Base-by-base conservation (phyloP, 305 asterid species). In the Withania somnifera region DNA sequence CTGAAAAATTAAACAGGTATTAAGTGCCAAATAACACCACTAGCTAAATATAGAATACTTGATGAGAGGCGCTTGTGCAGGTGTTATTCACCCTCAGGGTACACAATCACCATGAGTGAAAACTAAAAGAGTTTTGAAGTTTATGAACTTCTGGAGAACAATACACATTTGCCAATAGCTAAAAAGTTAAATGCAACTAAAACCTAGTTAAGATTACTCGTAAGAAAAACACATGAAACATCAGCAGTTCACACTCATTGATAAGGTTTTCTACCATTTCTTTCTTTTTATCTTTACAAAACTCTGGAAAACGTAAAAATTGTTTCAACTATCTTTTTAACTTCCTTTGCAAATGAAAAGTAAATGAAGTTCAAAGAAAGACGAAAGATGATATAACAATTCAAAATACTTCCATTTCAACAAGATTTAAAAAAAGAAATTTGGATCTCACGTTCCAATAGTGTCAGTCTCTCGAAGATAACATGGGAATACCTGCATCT, bases 401-500 rank as follows among this genome's bases (percentile, higher is more conserved):
- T 47, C 13, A 73, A 22, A 42, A 0, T 13, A 24, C 9, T 45
- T 11, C 11, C 79, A 71, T 15, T 73, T 47, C 58, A 47, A 73
- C 60, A 45, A 45, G 15, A 45, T 11, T 14, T 14, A 20, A 71
- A 11, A 45, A 45, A 14, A 20, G 13, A 47, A 73, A 14, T 7
- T 24, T 45, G 15, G 78, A 52, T 63, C 51, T 26, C 47, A 15
- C 54, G 38, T 10, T 64, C 45, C 84, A n/a, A 36, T 60, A 53
- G 79, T n/a, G 66, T 45, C 57, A 83, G 83, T 83, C 82, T 82
- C 84, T 69, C 11, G 11, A 40, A 79, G 63, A 52, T 77, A 68
- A 81, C 47, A n/a, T 66, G 22, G 63, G 36, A 78, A 71, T 90
- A 94, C 98, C 98, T 96, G 98, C 99, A 96, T 57, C 98, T 91